Evolutionary conservation across 2,329 filamentous ascomycete genomes (phyloP), one percentile per base, ranked within the genome.

Genomic region (Trichophyton rubrum): DNA sequence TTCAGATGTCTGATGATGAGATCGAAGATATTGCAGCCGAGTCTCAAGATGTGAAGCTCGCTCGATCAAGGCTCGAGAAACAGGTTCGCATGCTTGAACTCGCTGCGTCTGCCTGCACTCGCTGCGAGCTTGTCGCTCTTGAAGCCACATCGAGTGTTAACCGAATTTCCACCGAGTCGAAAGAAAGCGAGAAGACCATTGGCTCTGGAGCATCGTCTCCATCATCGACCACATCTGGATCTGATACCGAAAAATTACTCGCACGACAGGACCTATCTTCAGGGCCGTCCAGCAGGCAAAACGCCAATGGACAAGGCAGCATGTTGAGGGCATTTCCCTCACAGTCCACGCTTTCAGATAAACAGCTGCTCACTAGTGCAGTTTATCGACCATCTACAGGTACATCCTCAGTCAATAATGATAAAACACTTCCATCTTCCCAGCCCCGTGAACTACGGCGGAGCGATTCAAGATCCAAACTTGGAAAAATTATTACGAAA

Each of bases 1-100:
- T 67, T 17, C 61, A 68, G 20, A 73, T 75, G 72, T 63, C 62
- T 24, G 66, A 66, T 60, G 65, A 57, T 35, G 66, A 64, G n/a
- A 60, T 70, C 24, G 62, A 66, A 27, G 49, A 57, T n/a, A 63
- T 70, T 38, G 68, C 66, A 13, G 60, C 64, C 30, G 68, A 70
- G 56, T 66, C 66, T 9, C 63, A 65, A 53, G 66, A 66, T 35
- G 59, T 62, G 22, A 43, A 56, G 20, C 53, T 60, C 13, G 56
- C 62, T 17, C 43, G 64, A 55, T 47, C 24, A 22, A 59, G 53
- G 24, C 57, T 62, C 22, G 56, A 56, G 15, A 60, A 57, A 17
- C 62, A 62, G 33, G 61, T 64, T 24, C 62, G 58, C 17, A 62
- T 64, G 9, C 63, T 66, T 41, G 63, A 64, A 53, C 41, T 62